Conservation (phyloP, 179 eudicot genomes). For the Actinidia polygama region DNA sequence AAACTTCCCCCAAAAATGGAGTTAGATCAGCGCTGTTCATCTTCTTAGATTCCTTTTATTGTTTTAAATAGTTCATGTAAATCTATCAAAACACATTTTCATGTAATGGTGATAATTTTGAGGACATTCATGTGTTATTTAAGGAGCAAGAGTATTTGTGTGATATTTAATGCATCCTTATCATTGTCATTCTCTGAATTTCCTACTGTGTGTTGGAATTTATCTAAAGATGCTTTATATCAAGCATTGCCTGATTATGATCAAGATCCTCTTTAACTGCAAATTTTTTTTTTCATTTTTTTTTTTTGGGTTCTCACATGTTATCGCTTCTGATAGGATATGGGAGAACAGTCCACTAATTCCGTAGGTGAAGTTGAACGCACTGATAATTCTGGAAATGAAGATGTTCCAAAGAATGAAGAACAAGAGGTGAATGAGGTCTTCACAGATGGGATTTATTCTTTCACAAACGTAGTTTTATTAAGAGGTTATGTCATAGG, state of each 20-base stretch:
- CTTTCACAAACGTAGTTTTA: constrained; percentile 14
- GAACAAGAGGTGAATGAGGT: constrained; percentile 45
- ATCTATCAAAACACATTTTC: not conserved
- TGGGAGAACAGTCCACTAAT: constrained; percentile 35
- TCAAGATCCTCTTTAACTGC: constrained; percentile 11
- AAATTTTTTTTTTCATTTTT: not conserved
- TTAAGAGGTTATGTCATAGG: not conserved
- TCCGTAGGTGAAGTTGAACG: constrained; percentile 39
- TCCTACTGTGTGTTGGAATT: not conserved
- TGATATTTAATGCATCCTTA: not conserved
- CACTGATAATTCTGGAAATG: constrained; percentile 32
- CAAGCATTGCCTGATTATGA: not conserved
- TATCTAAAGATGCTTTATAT: not conserved
- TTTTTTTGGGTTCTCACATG: constrained; percentile 19
- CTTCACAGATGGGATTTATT: constrained; percentile 9
- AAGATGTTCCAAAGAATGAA: constrained; percentile 32
- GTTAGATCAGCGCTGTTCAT: not conserved
- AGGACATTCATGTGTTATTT: not conserved
- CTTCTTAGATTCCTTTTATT: not conserved
- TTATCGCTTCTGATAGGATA: constrained; percentile 43
- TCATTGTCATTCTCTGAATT: not conserved
- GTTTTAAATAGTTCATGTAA: not conserved
- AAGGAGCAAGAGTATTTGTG: not conserved
- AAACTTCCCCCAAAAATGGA: not conserved
- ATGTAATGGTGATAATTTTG: not conserved